Evolutionary conservation across 108 stramenopile species (phyloP), one percentile per base, ranked within the genome.

Genomic region (Heterococcus sp.): DNA sequence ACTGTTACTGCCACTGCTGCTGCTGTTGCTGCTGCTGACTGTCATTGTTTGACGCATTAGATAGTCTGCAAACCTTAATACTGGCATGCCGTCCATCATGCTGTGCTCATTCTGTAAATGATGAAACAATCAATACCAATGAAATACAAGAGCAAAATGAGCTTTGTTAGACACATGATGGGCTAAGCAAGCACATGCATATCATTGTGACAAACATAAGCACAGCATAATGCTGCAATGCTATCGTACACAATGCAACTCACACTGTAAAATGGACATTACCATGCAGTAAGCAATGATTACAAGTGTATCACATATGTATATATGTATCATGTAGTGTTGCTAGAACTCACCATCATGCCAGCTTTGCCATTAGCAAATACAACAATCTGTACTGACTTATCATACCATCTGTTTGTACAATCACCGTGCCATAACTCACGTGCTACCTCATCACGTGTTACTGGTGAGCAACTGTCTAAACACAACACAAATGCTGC

Each of bases 1-100:
- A n/a, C n/a, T n/a, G n/a, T 75, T 73, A 3, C 72, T 69, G 26
- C 58, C 58, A 21, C 21, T 63, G 26, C 26, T 21, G 58, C 21
- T 63, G 58, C 21, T 63, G 26, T 29, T 76, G 75, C 69, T 75
- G 75, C 75, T 68, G 73, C 38, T 31, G 14, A 2, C 75, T 31
- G 37, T 70, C 74, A 29, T 26, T n/a, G 21, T n/a, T 35, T 28
- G 26, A 26, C 28, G 31, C 69, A 69, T 21, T n/a, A 69, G n/a
- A 46, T 39, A 1, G 35, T 36, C 1, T 32, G 14, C 8, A 11
- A 8, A 29, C 5, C 21, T 14, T 3, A 71, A 69, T 33, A 92
- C 86, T 21, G 93, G 92, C 92, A 93, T 93, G 14, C 94, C 94
- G 78, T 95, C 94, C 93, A 93, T 93, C 93, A 78, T 69, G 72